These are phyloP conservation scores for Tuber borchii DNA, from an alignment of 495 filamentous ascomycete species.

Conservation along the genomic window DNA sequence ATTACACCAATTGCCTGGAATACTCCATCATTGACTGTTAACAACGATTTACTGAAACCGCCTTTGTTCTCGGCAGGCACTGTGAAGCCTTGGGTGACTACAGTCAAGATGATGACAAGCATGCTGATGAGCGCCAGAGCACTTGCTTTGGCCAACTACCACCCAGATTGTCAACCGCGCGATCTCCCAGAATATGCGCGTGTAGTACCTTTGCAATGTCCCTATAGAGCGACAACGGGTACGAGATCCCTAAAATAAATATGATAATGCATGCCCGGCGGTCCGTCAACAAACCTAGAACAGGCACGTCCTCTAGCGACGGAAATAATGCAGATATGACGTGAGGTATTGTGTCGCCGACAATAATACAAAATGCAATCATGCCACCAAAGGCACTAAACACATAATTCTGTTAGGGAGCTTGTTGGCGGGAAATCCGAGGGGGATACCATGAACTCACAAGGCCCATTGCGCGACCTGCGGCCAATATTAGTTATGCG, in stretches of 20 bases:
- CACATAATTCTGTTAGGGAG: constrained; percentile 15
- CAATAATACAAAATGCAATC: constrained; percentile 95
- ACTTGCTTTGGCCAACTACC: constrained; percentile 86
- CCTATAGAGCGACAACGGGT: constrained; percentile 82
- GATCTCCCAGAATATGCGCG: background rate
- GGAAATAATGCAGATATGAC: constrained; percentile 80
- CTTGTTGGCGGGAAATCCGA: background rate
- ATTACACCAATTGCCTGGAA: constrained; percentile 97
- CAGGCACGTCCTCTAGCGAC: constrained; percentile 59
- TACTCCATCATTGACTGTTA: constrained; percentile 74
- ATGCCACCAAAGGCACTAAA: constrained; percentile 85
- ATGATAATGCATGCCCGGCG: constrained; percentile 76
- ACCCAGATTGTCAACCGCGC: background rate
- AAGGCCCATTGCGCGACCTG: constrained; percentile 87
- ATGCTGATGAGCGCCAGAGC: constrained; percentile 87
- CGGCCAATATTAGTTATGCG: constrained; percentile 7
- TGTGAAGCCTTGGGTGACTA: constrained; percentile 75
- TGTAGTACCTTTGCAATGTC: constrained; percentile 84
- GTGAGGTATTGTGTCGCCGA: constrained; percentile 90
- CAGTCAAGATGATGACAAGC: constrained; percentile 76
- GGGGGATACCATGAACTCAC: constrained; percentile 41
- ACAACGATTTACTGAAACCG: constrained; percentile 55
- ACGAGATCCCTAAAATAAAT: constrained; percentile 79
- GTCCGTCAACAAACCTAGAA: constrained; percentile 74
- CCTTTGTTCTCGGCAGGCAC: constrained; percentile 66